phyloP scores from a whole-genome alignment of 2,329 filamentous ascomycete genomes.

The Huntiella moniliformis region DNA sequence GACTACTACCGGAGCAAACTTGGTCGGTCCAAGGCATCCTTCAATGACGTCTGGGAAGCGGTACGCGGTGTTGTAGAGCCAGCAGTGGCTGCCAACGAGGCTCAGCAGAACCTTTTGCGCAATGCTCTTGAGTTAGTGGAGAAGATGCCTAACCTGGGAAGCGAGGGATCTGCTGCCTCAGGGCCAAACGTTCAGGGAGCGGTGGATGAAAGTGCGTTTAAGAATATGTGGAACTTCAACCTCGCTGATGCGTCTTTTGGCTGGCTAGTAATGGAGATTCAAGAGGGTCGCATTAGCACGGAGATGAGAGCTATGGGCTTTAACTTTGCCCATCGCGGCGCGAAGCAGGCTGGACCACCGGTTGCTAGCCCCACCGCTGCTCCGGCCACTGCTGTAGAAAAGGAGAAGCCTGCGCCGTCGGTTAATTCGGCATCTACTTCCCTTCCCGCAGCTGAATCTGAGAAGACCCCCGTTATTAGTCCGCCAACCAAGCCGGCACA shows the following conservation, averaged over 20 bases:
- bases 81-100: constrained; percentile 81
- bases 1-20: constrained; percentile 98
- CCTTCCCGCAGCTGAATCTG: constrained; percentile 13
- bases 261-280: constrained; percentile 85
- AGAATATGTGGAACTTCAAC: constrained; percentile 99
- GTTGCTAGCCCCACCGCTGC: constrained; percentile 21
- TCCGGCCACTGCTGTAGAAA: neutral
- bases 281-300: constrained; percentile 87
- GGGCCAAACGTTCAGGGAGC: constrained; percentile 48
- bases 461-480: constrained; percentile 19
- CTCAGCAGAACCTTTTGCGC: constrained; percentile 78
- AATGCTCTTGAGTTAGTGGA: constrained; percentile 87
- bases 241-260: constrained; percentile 93
- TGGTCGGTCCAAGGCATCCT: constrained; percentile 91
- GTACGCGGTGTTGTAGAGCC: constrained; percentile 92
- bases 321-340: constrained; percentile 91
- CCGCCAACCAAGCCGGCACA: constrained; percentile 23
- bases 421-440: constrained; percentile 17
- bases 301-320: constrained; percentile 98
- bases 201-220: constrained; percentile 96
- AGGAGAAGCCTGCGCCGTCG: constrained; percentile 15
- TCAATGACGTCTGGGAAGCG: constrained; percentile 98
- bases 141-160: constrained; percentile 92
- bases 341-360: constrained; percentile 41
- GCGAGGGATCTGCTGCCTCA: constrained; percentile 61